Evolutionary conservation across 805 yeast genomes (phyloP), one percentile per base, ranked within the genome.

Genomic region (Candida schatavii): DNA sequence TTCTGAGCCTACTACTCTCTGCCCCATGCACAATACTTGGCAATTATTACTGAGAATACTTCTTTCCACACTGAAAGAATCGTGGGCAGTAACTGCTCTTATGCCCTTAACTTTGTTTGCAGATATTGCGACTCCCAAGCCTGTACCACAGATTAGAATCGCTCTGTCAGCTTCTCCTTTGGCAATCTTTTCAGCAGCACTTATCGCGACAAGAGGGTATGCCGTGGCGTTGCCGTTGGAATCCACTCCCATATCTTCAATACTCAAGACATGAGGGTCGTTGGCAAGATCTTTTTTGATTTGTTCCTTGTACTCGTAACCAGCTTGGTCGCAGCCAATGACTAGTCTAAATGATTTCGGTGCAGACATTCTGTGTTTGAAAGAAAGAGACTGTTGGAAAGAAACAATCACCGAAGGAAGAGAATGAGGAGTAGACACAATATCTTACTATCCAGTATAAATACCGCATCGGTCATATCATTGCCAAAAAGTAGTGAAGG

Each of bases 21-120:
- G 69, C 1, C 77, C 77, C 74, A 72, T 68, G 46, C 77, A 72
- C 37, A 72, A 57, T 15, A 72, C 59, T 45, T 72, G 77, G 42
- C 72, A 64, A 48, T 72, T 59, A 49, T 72, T 72, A 17, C 70
- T 61, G 17, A 69, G 57, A 22, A 72, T 69, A 26, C 70, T 61
- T 41, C 77, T 56, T 50, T 72, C 77, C 17, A 72, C 76, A 31
- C 70, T 61, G 56, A 70, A 71, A 4, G 71, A 62, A 48, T 72
- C 77, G 43, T 71, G 76, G 3, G 76, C 77, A 18, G 77, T 72
- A 7, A 67, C 76, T 1, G 77, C 77, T 35, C 77, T 55, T 41
- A 72, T 70, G 9, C 76, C 76, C 2, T 59, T 50, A 17, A 72
- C 77, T 48, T 72, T 72, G 55, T 72, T 72, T 11, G 77, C 77